Base-by-base conservation (phyloP, 306 rosid species). In the Vachellia pachyceras region DNA sequence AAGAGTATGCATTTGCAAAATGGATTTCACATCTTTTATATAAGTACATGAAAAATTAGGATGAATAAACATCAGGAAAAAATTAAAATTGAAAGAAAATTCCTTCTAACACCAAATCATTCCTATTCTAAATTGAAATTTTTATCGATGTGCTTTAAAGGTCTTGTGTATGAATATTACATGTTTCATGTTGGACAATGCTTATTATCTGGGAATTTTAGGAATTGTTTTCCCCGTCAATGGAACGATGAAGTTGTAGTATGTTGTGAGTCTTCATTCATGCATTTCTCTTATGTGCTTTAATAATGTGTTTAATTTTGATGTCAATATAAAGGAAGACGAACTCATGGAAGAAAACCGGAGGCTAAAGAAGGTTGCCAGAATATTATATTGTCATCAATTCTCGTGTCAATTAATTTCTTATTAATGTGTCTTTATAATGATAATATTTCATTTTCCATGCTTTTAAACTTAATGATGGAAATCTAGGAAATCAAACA, bases 311-410 rank as follows among this genome's bases (percentile, higher is more conserved):
- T 35, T 10, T 17, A 7, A 14, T 33, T 33, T 49, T 33, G n/a
- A 49, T 72, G 14, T 33, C 10, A 69, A 25, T 77, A 58, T 29
- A 29, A 66, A 84, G 90, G 86, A 67, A 76, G 69, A 35, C 55
- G 17, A 76, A 36, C 61, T 87, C 69, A 42, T 45, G 40, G 79
- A 87, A 69, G 88, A 76, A 12, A 87, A 82, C 76, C 64, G 35
- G 61, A 29, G 77, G 25, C 72, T 87, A 78, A 79, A 76, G 20
- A 65, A 84, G 86, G 88, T 84, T 12, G 2, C 20, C 33, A 29
- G 33, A 29, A 29, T 29, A 29, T 63, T n/a, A n/a, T 60, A 44
- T 10, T 22, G 20, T 41, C 60, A 61, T 23, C 0, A 58, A 23
- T 61, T 29, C n/a, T 29, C n/a, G 1, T 61, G 68, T 61, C 60